phyloP scores from a whole-genome alignment of 192 early-diverging fungal species.

The Rhizophagus sp. region DNA sequence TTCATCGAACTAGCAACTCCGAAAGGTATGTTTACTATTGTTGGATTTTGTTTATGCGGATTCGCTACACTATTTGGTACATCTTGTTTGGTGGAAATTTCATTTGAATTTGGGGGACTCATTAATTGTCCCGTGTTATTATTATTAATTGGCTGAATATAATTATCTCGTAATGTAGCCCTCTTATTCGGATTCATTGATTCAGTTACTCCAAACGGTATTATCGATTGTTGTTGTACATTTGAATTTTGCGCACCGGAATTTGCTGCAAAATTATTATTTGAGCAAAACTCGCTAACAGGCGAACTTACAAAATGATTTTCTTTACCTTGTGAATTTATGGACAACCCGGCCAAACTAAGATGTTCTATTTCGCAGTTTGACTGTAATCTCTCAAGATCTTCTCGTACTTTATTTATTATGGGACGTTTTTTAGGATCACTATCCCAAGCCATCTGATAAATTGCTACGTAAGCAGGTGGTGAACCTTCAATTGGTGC shows the following conservation, averaged over 20 bases:
- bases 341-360: neutral
- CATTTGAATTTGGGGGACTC: neutral
- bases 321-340: neutral
- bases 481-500: slow-evolving; percentile 35
- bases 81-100: neutral
- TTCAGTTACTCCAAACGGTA: neutral
- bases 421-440: neutral
- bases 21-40: neutral
- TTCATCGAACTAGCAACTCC: neutral
- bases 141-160: neutral
- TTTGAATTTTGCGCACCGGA: neutral
- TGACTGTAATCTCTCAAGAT: neutral
- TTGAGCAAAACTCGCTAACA: neutral
- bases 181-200: neutral
- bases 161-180: neutral
- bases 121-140: neutral
- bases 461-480: slow-evolving; percentile 34
- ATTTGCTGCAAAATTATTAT: neutral
- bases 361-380: neutral
- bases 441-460: neutral
- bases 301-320: neutral
- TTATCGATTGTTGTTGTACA: neutral
- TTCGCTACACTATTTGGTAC: neutral
- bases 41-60: neutral
- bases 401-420: neutral